A percentile compares a stretch with the other conserved stretches of the same genome.
phyloP scores from a whole-genome alignment of 2,329 filamentous ascomycete genomes.

The Bisporella sp. region DNA sequence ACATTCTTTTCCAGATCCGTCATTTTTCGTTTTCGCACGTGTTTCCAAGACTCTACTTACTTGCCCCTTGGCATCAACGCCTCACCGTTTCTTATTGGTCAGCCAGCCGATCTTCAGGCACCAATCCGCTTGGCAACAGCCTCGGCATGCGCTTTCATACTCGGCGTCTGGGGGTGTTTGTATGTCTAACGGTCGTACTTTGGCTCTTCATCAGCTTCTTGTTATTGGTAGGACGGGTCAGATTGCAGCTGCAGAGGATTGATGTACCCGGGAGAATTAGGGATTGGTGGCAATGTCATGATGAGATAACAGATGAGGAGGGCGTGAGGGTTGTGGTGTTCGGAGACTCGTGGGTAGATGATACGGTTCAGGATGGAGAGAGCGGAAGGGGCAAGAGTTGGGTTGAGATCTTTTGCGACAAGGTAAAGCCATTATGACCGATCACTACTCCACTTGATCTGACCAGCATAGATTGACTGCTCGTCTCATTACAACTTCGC shows the following conservation, averaged over 20 bases:
- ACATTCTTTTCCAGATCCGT: background rate
- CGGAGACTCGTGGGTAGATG: constrained; percentile 26
- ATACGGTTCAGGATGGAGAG: constrained; percentile 9
- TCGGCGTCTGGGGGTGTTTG: constrained; percentile 13
- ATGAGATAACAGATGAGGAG: constrained; percentile 1
- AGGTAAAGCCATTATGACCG: constrained; percentile 14
- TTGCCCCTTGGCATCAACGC: too few relatives aligned
- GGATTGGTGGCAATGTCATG: background rate
- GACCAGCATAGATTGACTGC: constrained; percentile 20
- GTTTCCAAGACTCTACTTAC: too few relatives aligned
- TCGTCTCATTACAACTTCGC: constrained; percentile 23
- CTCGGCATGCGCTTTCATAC: constrained; percentile 9
- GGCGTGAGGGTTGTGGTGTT: constrained; percentile 23
- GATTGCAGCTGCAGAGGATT: constrained; percentile 17
- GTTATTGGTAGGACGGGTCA: constrained; percentile 11
- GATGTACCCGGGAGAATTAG: background rate
- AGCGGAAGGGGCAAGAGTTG: constrained; percentile 20
- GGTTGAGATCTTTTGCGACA: constrained; percentile 22
- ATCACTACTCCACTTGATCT: background rate
- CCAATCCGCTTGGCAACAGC: background rate
- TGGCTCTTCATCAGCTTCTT: constrained; percentile 15
- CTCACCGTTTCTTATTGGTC: too few relatives aligned
- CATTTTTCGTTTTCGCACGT: too few relatives aligned
- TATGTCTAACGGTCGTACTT: constrained; percentile 17
- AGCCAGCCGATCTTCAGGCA: too few relatives aligned